Conservation (phyloP, 2,329 filamentous ascomycete species). For the Chaetothyriales sp. region DNA sequence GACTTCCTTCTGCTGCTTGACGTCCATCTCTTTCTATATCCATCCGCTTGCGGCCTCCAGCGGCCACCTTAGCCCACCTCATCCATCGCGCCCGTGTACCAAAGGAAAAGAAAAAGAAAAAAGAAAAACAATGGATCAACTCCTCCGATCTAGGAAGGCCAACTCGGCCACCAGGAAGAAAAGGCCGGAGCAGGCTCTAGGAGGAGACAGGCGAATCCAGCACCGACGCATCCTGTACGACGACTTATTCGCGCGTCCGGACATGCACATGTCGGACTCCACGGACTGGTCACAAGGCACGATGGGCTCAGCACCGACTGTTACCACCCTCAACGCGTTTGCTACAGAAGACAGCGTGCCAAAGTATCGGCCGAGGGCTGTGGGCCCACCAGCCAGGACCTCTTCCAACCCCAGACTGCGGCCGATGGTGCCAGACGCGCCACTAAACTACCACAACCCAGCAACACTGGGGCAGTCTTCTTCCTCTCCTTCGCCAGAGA, state of each 20-base stretch:
- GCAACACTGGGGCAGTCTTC: conserved; percentile 1
- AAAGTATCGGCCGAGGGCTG: neutral
- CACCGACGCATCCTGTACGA: neutral
- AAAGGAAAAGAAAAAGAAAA: too few relatives aligned
- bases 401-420: neutral
- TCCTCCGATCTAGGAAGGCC: neutral
- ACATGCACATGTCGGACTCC: neutral
- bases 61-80: too few relatives aligned
- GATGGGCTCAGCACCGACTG: neutral
- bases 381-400: neutral
- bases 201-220: neutral
- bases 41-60: neutral
- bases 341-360: neutral
- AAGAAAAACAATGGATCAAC: neutral
- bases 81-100: neutral
- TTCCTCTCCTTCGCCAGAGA: conserved; percentile 3
- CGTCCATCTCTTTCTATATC: neutral
- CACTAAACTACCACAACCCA: neutral
- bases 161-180: neutral
- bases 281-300: neutral
- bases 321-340: neutral
- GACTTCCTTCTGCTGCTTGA: neutral
- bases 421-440: neutral
- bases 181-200: neutral
- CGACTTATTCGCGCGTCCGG: neutral